Evolutionary conservation across 306 rosid species (phyloP).

Genomic region (Dryas drummondii): DNA sequence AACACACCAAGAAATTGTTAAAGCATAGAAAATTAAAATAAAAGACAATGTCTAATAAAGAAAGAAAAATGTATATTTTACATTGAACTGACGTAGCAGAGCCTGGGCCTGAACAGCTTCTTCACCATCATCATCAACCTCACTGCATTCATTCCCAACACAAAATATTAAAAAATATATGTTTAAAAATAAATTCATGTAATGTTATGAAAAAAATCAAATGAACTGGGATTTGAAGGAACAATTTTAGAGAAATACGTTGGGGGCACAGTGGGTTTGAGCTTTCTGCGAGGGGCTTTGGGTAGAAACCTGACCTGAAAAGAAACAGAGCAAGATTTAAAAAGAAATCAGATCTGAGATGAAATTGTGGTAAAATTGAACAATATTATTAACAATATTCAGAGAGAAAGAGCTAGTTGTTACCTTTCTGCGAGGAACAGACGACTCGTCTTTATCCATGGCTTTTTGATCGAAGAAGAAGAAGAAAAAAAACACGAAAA

Average conservation of each 20-base stretch:
- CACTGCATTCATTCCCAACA: slow-evolving; percentile 40
- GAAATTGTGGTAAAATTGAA: background rate
- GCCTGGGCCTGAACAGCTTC: slow-evolving; percentile 32
- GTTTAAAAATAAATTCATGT: background rate
- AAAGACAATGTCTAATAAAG: background rate
- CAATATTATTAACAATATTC: background rate
- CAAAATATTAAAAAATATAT: background rate
- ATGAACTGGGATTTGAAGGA: background rate
- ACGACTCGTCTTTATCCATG: slow-evolving; percentile 40
- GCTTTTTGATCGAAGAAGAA: slow-evolving; percentile 2
- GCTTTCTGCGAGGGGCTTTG: slow-evolving; percentile 36
- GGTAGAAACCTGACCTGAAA: slow-evolving; percentile 55
- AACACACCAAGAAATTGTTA: background rate
- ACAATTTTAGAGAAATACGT: slow-evolving; percentile 34
- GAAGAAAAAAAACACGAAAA: background rate
- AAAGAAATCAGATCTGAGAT: slow-evolving; percentile 5
- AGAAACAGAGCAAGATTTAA: background rate
- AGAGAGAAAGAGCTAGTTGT: background rate
- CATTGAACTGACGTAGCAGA: slow-evolving; percentile 46
- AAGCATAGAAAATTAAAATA: background rate
- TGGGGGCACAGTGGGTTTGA: slow-evolving; percentile 22
- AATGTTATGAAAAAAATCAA: background rate
- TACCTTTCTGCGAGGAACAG: slow-evolving; percentile 47
- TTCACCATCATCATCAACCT: slow-evolving; percentile 35
- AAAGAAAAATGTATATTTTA: slow-evolving; percentile 21